Evolutionary conservation across 2,329 filamentous ascomycete genomes (phyloP).

Genomic region (Pseudocercospora macadamiae): DNA sequence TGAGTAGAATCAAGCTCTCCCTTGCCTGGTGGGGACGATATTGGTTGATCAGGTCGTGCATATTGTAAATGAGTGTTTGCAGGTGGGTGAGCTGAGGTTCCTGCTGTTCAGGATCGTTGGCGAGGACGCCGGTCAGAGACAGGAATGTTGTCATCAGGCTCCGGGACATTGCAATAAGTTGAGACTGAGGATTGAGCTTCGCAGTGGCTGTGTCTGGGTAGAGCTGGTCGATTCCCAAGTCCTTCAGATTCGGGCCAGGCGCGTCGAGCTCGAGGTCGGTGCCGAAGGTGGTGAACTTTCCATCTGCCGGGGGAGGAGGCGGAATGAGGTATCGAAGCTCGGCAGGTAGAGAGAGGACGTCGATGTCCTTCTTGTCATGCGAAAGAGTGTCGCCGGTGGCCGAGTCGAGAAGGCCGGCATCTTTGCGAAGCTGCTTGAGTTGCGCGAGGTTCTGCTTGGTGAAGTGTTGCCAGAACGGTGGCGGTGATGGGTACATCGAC

Average conservation of each 20-base stretch:
- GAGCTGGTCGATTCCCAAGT: conserved; percentile 72
- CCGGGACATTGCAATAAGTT: conserved; percentile 74
- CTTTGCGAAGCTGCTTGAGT: conserved; percentile 43
- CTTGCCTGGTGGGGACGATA: conserved; percentile 91
- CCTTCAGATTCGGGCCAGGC: conserved; percentile 67
- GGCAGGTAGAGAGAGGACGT: conserved; percentile 60
- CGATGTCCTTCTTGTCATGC: conserved; percentile 23
- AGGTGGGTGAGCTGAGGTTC: conserved; percentile 76
- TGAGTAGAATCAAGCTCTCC: conserved; percentile 81
- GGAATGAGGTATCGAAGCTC: conserved; percentile 80
- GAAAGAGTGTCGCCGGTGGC: conserved; percentile 27
- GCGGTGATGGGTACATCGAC: conserved; percentile 80
- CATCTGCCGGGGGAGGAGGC: conserved; percentile 70
- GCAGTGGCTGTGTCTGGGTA: conserved; percentile 55
- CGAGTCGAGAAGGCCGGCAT: conserved; percentile 22
- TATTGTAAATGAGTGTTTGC: conserved; percentile 81
- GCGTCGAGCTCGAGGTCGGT: conserved; percentile 65
- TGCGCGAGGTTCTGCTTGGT: conserved; percentile 72
- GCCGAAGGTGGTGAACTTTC: conserved; percentile 76
- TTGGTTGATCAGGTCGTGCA: conserved; percentile 90
- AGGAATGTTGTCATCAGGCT: conserved; percentile 87
- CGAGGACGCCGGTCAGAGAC: conserved; percentile 74
- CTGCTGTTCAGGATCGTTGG: conserved; percentile 65
- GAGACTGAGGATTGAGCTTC: conserved; percentile 51
- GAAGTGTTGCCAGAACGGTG: conserved; percentile 88